Conservation (phyloP, 495 filamentous ascomycete genomes). For the Xylaria castorea region DNA sequence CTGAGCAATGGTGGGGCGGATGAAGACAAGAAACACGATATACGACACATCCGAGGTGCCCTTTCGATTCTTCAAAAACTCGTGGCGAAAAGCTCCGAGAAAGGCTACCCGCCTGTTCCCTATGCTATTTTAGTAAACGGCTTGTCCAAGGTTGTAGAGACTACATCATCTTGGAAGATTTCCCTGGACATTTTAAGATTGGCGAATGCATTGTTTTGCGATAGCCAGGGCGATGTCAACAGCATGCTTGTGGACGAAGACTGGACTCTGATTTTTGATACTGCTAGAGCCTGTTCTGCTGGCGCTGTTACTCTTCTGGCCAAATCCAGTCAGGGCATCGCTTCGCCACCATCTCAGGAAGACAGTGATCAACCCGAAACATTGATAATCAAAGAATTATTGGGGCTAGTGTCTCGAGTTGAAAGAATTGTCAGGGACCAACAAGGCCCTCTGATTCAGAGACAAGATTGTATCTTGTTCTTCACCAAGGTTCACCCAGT, state of each 20-base stretch:
- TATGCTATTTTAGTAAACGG: slow-evolving; percentile 64
- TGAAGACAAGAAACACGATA: slow-evolving; percentile 59
- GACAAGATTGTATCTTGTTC: slow-evolving; percentile 70
- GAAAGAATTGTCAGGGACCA: slow-evolving; percentile 49
- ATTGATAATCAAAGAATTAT: slow-evolving; percentile 45
- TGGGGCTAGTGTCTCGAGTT: slow-evolving; percentile 47
- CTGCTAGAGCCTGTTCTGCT: slow-evolving; percentile 52
- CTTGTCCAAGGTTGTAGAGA: slow-evolving; percentile 64
- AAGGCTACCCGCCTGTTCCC: slow-evolving; percentile 68
- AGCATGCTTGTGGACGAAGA: slow-evolving; percentile 58
- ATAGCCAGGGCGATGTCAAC: slow-evolving; percentile 49
- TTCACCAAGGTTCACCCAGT: slow-evolving; percentile 65
- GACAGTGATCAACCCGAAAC: slow-evolving; percentile 43
- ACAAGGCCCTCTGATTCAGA: slow-evolving; percentile 49
- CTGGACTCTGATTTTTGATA: slow-evolving; percentile 58
- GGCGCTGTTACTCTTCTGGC: slow-evolving; percentile 41
- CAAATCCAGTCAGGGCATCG: slow-evolving; percentile 43
- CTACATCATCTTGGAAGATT: slow-evolving; percentile 56
- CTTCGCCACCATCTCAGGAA: slow-evolving; percentile 27
- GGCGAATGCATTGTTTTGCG: slow-evolving; percentile 57
- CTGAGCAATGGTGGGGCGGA: slow-evolving; percentile 59
- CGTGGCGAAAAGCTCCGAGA: slow-evolving; percentile 62
- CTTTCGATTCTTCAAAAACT: slow-evolving; percentile 72
- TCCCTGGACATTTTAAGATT: slow-evolving; percentile 62
- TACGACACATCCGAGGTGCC: slow-evolving; percentile 68